phyloP scores from a whole-genome alignment of 1,284 basidiomycete species.

The Malassezia nana region DNA sequence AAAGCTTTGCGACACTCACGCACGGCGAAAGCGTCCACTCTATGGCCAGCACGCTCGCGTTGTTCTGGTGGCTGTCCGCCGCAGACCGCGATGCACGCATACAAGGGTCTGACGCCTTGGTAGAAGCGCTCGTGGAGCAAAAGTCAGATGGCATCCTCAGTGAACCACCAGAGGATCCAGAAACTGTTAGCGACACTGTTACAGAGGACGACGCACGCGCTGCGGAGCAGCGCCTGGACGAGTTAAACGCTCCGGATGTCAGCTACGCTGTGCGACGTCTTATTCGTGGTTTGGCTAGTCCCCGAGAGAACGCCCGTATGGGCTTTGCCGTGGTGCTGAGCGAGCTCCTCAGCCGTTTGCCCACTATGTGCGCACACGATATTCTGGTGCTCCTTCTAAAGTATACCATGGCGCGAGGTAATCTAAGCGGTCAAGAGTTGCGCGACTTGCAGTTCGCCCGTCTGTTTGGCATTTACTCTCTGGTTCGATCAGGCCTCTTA shows the following conservation, averaged over 20 bases:
- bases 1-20: neutral
- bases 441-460: slow-evolving; percentile 84
- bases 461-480: slow-evolving; percentile 68
- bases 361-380: slow-evolving; percentile 60
- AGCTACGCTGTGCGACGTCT: slow-evolving; percentile 49
- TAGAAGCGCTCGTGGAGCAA: slow-evolving; percentile 56
- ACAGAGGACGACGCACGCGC: slow-evolving; percentile 26
- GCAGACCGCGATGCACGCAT: slow-evolving; percentile 67
- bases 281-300: slow-evolving; percentile 66
- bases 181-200: neutral
- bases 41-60: slow-evolving; percentile 73
- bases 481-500: slow-evolving; percentile 53
- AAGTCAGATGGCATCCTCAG: slow-evolving; percentile 16
- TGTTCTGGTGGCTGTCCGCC: slow-evolving; percentile 91
- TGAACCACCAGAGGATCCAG: slow-evolving; percentile 14
- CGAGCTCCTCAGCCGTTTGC: slow-evolving; percentile 73
- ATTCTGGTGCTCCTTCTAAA: slow-evolving; percentile 35
- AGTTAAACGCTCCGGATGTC: slow-evolving; percentile 55
- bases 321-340: slow-evolving; percentile 93
- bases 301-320: slow-evolving; percentile 79
- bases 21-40: slow-evolving; percentile 7
- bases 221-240: slow-evolving; percentile 53
- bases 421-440: slow-evolving; percentile 68
- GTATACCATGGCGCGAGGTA: slow-evolving; percentile 48
- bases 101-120: slow-evolving; percentile 73